Evolutionary conservation across 805 yeast species (phyloP).

Genomic region (Nakazawaea ambrosiae): DNA sequence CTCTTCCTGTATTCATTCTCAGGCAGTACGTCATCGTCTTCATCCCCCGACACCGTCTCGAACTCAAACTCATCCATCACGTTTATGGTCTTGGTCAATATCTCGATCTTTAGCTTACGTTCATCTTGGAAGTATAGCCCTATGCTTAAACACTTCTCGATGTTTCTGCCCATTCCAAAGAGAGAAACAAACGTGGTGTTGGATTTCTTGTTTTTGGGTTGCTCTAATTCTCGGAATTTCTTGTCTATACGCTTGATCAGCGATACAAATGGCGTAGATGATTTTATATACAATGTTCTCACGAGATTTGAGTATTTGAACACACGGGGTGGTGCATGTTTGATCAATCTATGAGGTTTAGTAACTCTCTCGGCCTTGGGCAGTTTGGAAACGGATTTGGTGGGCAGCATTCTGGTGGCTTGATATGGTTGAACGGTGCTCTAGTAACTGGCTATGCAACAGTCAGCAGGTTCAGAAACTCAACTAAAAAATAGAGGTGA

Average conservation of each 20-base stretch:
- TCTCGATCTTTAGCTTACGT: conserved; percentile 44
- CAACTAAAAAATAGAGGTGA: too few species aligned
- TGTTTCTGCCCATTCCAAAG: conserved; percentile 72
- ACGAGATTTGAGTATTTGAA: conserved; percentile 37
- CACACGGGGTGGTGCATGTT: conserved; percentile 45
- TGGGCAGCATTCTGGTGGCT: too few species aligned
- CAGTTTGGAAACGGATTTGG: background rate
- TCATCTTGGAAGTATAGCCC: conserved; percentile 53
- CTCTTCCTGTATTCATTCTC: conserved; percentile 32
- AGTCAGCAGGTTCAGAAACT: too few species aligned
- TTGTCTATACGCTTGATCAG: conserved; percentile 61
- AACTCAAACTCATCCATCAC: conserved; percentile 62
- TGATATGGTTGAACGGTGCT: too few species aligned
- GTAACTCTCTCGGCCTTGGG: conserved; percentile 2
- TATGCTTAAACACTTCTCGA: conserved; percentile 54
- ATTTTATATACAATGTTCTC: conserved; percentile 49
- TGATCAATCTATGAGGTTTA: conserved; percentile 28
- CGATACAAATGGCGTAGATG: conserved; percentile 65
- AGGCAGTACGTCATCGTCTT: conserved; percentile 23
- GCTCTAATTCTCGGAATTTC: conserved; percentile 36
- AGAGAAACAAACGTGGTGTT: conserved; percentile 42
- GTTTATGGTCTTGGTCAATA: conserved; percentile 55
- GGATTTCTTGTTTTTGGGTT: conserved; percentile 19
- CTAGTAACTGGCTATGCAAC: background rate
- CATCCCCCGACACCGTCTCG: conserved; percentile 14